These are phyloP conservation scores for Pterocarpus macrocarpus DNA, from an alignment of 306 rosid species.

Conservation along the genomic window DNA sequence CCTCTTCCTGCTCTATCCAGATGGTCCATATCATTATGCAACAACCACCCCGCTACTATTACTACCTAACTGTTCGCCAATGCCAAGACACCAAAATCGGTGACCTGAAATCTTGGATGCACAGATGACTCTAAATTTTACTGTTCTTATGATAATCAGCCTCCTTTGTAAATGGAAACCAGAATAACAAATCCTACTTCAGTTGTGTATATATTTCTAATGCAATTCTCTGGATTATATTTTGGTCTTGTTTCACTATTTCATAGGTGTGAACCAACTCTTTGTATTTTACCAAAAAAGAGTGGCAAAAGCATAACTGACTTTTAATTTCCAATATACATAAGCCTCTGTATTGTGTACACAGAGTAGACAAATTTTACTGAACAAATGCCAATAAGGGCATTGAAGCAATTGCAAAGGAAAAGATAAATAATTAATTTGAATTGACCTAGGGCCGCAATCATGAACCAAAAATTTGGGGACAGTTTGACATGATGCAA, in stretches of 20 bases:
- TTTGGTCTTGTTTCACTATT: too few species aligned
- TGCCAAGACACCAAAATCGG: too few species aligned
- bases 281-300: background rate
- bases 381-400: background rate
- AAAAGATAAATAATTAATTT: constrained; percentile 33
- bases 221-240: background rate
- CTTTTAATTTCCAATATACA: background rate
- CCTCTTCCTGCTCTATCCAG: too few species aligned
- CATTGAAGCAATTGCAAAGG: constrained; percentile 19
- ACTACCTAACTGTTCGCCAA: too few species aligned
- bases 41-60: too few species aligned
- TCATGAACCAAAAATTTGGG: background rate
- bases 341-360: constrained; percentile 19
- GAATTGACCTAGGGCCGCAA: constrained; percentile 2
- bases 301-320: background rate
- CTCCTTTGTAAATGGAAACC: constrained; percentile 23
- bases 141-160: background rate
- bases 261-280: constrained; percentile 9
- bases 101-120: too few species aligned
- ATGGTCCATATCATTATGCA: too few species aligned
- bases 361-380: constrained; percentile 16
- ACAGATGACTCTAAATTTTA: background rate
- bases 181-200: constrained; percentile 9
- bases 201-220: background rate
- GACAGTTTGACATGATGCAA: background rate